A percentile compares a stretch with the other conserved stretches of the same genome.
Conservation (phyloP, 1,284 basidiomycete species). For the Leccinum griseonigrum region DNA sequence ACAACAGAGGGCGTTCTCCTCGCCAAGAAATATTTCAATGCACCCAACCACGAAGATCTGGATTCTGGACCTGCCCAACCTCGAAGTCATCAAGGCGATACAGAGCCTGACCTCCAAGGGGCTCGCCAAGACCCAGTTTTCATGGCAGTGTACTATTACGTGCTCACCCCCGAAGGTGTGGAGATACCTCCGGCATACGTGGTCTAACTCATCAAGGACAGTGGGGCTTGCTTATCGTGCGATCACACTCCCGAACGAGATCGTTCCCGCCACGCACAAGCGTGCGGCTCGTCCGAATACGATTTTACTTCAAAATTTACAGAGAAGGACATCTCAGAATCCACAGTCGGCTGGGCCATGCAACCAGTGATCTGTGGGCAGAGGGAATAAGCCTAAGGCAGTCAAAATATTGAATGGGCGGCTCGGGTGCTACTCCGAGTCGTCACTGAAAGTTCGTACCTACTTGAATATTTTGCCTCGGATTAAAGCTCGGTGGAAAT, state of each 20-base stretch:
- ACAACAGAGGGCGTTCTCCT: neutral
- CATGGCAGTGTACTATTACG: constrained; percentile 86
- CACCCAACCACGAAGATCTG: constrained; percentile 95
- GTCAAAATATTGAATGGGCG: no score
- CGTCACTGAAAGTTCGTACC: no score
- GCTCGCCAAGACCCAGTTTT: constrained; percentile 97
- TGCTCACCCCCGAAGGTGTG: no score
- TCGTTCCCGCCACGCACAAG: constrained; percentile 95
- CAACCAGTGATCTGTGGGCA: no score
- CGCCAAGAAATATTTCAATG: constrained; percentile 73
- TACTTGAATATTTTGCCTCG: no score
- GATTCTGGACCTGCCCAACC: constrained; percentile 94
- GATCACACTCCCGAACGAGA: constrained; percentile 73
- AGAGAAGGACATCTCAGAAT: no score
- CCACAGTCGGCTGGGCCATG: no score
- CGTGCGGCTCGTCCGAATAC: constrained; percentile 70
- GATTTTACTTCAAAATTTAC: no score
- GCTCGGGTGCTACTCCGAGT: no score
- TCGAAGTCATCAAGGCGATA: constrained; percentile 98
- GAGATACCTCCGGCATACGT: constrained; percentile 55
- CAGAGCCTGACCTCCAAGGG: constrained; percentile 97
- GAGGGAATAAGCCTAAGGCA: no score
- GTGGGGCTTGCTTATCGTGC: no score
- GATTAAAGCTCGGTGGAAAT: neutral
- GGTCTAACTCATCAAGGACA: neutral